A percentile compares a stretch with the other conserved stretches of the same genome.
phyloP scores from a whole-genome alignment of 768 basidiomycete species.

The Naganishia kalamii region DNA sequence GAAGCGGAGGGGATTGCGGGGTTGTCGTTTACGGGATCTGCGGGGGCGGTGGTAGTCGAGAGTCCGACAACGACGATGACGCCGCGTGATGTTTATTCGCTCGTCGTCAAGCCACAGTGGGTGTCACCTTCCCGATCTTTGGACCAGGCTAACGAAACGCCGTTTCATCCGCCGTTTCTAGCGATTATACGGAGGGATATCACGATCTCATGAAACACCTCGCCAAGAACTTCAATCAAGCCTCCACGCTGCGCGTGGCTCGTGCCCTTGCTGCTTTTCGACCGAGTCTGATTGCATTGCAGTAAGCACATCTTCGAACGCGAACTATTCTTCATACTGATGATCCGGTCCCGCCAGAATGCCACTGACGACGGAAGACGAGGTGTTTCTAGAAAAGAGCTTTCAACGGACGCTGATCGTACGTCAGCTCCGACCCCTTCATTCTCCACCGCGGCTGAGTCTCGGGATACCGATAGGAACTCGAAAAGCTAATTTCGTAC shows the following conservation, averaged over 20 bases:
- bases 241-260: slow-evolving; percentile 87
- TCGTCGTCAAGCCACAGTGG: slow-evolving; percentile 63
- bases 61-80: slow-evolving; percentile 24
- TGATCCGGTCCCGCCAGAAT: slow-evolving; percentile 50
- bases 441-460: neutral
- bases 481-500: slow-evolving; percentile 93
- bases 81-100: slow-evolving; percentile 56
- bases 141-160: neutral
- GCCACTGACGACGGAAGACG: slow-evolving; percentile 92
- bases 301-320: slow-evolving; percentile 44
- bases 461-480: slow-evolving; percentile 58
- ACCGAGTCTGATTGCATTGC: slow-evolving; percentile 92
- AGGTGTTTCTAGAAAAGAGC: slow-evolving; percentile 90
- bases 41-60: neutral
- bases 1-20: neutral
- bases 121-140: slow-evolving; percentile 11
- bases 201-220: slow-evolving; percentile 94
- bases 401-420: slow-evolving; percentile 90
- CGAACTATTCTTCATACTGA: neutral
- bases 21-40: neutral
- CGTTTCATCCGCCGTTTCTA: slow-evolving; percentile 17
- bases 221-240: slow-evolving; percentile 76
- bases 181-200: slow-evolving; percentile 90
- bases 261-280: slow-evolving; percentile 89
- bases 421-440: slow-evolving; percentile 31